Percentiles rank a stretch among this genome's conserved stretches.
Conservation (phyloP, 768 basidiomycete species). For the Lactarius hengduanensis region DNA sequence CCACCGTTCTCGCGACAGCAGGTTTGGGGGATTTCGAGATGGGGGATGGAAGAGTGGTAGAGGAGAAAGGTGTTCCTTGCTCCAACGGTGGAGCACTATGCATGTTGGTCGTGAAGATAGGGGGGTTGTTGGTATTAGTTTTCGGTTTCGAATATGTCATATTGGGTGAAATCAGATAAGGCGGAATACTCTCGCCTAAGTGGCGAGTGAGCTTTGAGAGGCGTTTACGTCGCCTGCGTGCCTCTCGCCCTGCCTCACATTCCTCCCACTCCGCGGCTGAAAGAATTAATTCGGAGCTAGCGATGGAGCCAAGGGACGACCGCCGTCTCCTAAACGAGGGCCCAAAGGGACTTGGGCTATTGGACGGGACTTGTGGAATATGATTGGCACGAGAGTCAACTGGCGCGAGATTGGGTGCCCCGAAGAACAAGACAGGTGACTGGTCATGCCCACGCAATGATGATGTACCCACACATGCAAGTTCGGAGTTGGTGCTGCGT, state of each 20-base stretch:
- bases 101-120: background rate
- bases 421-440: constrained; percentile 1
- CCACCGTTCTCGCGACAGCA: background rate
- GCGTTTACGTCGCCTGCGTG: constrained; percentile 20
- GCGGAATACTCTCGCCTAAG: constrained; percentile 23
- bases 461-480: background rate
- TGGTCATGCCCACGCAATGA: too few species aligned
- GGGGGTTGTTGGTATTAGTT: background rate
- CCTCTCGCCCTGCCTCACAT: constrained; percentile 13
- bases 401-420: background rate
- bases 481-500: background rate
- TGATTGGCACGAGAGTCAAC: background rate
- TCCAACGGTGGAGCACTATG: background rate
- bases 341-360: background rate
- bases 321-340: constrained; percentile 6
- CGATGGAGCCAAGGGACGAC: constrained; percentile 12
- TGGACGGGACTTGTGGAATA: background rate
- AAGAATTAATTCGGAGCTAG: constrained; percentile 2
- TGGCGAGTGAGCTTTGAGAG: constrained; percentile 25
- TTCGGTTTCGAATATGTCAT: background rate
- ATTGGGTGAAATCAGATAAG: constrained; percentile 15
- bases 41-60: background rate
- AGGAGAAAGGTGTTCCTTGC: background rate
- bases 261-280: constrained; percentile 12
- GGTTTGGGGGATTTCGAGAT: background rate